Percentiles rank a stretch among this genome's conserved stretches.
phyloP scores from a whole-genome alignment of 202 grass and related monocot species.

The Carex arenaria region DNA sequence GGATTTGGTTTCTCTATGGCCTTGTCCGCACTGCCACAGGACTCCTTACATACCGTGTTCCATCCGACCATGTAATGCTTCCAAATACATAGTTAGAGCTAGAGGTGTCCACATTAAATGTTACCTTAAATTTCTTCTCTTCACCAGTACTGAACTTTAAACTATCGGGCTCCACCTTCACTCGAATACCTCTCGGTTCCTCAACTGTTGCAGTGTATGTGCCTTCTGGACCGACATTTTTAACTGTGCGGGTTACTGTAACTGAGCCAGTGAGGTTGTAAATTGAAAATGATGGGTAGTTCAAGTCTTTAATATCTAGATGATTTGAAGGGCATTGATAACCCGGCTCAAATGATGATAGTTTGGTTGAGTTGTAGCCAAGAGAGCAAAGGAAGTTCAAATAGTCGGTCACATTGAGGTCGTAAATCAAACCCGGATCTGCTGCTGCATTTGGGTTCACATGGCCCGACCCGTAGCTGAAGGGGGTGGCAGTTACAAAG shows the following conservation, averaged over 20 bases:
- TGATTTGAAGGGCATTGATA: slow-evolving; percentile 47
- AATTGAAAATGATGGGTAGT: slow-evolving; percentile 77
- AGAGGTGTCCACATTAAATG: slow-evolving; percentile 22
- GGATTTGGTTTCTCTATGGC: neutral
- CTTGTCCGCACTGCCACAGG: slow-evolving; percentile 37
- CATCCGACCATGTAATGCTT: slow-evolving; percentile 56
- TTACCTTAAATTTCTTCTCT: slow-evolving; percentile 56
- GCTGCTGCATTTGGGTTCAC: slow-evolving; percentile 39
- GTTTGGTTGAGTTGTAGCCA: slow-evolving; percentile 37
- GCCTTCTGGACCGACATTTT: slow-evolving; percentile 55
- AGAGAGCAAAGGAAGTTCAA: slow-evolving; percentile 57
- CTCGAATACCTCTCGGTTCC: slow-evolving; percentile 35
- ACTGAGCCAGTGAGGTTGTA: slow-evolving; percentile 26
- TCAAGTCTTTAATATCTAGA: slow-evolving; percentile 41
- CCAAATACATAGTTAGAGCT: slow-evolving; percentile 55
- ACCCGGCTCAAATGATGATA: slow-evolving; percentile 41
- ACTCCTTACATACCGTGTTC: slow-evolving; percentile 51
- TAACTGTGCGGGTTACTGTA: slow-evolving; percentile 43
- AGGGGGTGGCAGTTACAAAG: slow-evolving; percentile 34
- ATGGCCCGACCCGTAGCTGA: slow-evolving; percentile 61
- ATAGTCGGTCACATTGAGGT: slow-evolving; percentile 47
- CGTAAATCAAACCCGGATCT: slow-evolving; percentile 72
- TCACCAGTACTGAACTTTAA: slow-evolving; percentile 42
- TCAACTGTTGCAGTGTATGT: slow-evolving; percentile 33
- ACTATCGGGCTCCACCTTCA: slow-evolving; percentile 28